Conservation (phyloP, 2,329 filamentous ascomycete genomes). For the Pseudogymnoascus sp. region DNA sequence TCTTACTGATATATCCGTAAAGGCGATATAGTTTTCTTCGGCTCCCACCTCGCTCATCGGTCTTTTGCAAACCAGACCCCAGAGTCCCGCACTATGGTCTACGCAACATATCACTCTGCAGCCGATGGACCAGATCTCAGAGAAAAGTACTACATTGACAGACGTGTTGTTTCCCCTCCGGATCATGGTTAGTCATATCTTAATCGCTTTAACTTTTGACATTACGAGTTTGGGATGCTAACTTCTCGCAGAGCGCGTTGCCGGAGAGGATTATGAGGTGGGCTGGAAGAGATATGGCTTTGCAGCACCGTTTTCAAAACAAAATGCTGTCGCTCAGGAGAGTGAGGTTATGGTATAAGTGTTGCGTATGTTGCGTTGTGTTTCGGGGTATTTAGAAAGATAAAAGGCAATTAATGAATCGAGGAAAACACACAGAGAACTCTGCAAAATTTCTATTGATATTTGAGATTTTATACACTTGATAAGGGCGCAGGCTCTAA, state of each 20-base stretch:
- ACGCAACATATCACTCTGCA: constrained; percentile 23
- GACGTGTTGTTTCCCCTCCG: constrained; percentile 21
- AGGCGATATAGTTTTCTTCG: constrained; percentile 26
- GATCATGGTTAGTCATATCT: constrained; percentile 20
- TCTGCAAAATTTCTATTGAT: no score
- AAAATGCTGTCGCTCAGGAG: neutral
- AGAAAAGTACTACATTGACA: constrained; percentile 22
- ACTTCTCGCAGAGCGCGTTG: constrained; percentile 16
- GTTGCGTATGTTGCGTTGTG: no score
- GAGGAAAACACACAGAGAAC: neutral
- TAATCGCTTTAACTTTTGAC: neutral
- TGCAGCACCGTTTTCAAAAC: constrained; percentile 20
- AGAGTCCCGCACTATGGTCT: constrained; percentile 21
- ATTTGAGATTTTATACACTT: no score
- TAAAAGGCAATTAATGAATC: neutral
- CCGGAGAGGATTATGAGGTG: constrained; percentile 19
- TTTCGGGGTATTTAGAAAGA: neutral
- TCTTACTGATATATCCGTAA: neutral
- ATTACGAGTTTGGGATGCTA: neutral
- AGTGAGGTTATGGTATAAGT: neutral
- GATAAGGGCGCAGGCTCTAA: no score
- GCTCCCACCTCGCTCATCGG: constrained; percentile 26
- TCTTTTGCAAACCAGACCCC: constrained; percentile 21
- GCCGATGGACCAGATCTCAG: constrained; percentile 16
- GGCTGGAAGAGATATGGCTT: constrained; percentile 22